Conservation (phyloP, 1,284 basidiomycete species). For the Ganoderma resinaceum region DNA sequence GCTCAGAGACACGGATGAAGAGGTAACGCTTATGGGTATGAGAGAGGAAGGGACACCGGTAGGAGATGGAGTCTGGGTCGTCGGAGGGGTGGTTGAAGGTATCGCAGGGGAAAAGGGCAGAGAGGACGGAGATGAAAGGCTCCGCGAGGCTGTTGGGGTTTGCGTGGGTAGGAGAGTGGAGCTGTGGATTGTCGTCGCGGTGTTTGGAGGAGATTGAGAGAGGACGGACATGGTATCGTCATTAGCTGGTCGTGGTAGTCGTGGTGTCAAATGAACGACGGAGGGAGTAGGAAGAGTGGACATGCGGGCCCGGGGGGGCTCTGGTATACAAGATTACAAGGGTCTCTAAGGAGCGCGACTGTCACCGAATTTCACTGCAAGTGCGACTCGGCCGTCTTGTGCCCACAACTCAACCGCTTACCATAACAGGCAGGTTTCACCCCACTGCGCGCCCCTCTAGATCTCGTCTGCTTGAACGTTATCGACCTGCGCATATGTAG, state of each 20-base stretch:
- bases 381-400: conserved; percentile 9
- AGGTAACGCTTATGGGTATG: conserved; percentile 23
- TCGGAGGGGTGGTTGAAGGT: conserved; percentile 18
- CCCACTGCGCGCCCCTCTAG: conserved; percentile 2
- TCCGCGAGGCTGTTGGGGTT: conserved; percentile 14
- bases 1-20: conserved; percentile 22
- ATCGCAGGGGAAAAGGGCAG: conserved; percentile 16
- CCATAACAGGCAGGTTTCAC: conserved; percentile 30
- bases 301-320: conserved; percentile 38
- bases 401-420: conserved; percentile 26
- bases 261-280: conserved; percentile 37
- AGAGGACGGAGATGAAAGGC: conserved; percentile 23
- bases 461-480: not conserved
- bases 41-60: conserved; percentile 12
- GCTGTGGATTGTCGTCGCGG: conserved; percentile 22
- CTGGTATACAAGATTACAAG: conserved; percentile 31
- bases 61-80: conserved; percentile 10
- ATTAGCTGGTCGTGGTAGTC: conserved; percentile 37
- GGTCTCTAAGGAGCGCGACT: conserved; percentile 11
- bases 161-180: conserved; percentile 27
- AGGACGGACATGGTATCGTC: conserved; percentile 24
- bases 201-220: conserved; percentile 10
- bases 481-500: not conserved
- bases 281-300: conserved; percentile 26
- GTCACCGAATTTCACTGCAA: not conserved